phyloP scores from a whole-genome alignment of 345 rosid species.

The Raphanus raphanistrum region DNA sequence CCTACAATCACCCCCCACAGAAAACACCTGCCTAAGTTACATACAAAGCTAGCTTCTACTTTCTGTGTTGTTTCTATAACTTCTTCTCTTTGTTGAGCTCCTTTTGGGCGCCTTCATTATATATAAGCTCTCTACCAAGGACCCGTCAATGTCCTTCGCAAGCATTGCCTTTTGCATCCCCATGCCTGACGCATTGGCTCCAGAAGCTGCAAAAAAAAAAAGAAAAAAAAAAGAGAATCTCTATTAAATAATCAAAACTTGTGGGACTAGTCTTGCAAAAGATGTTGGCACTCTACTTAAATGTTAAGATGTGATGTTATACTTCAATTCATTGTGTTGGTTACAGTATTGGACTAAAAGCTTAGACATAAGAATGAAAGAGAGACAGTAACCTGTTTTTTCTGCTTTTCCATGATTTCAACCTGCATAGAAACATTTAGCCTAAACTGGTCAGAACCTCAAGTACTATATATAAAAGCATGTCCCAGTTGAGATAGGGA shows the following conservation, averaged over 20 bases:
- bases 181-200: constrained; percentile 53
- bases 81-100: constrained; percentile 30
- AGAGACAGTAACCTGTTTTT: constrained; percentile 54
- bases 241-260: background rate
- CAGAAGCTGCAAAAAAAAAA: constrained; percentile 41
- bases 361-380: background rate
- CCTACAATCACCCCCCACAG: constrained; percentile 48
- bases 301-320: background rate
- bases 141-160: constrained; percentile 84
- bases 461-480: background rate
- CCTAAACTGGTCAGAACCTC: background rate
- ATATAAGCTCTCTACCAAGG: constrained; percentile 66
- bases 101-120: background rate
- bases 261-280: background rate
- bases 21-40: constrained; percentile 40
- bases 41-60: constrained; percentile 42
- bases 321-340: background rate
- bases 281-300: background rate
- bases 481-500: constrained; percentile 1
- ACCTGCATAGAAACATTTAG: constrained; percentile 50
- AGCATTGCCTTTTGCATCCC: constrained; percentile 67
- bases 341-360: background rate
- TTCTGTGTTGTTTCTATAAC: constrained; percentile 24
- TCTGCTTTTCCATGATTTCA: constrained; percentile 56
- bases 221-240: background rate